Percentiles rank a stretch among this genome's conserved stretches.
Conservation (phyloP, 2,329 filamentous ascomycete genomes). For the Penicillium sp. region DNA sequence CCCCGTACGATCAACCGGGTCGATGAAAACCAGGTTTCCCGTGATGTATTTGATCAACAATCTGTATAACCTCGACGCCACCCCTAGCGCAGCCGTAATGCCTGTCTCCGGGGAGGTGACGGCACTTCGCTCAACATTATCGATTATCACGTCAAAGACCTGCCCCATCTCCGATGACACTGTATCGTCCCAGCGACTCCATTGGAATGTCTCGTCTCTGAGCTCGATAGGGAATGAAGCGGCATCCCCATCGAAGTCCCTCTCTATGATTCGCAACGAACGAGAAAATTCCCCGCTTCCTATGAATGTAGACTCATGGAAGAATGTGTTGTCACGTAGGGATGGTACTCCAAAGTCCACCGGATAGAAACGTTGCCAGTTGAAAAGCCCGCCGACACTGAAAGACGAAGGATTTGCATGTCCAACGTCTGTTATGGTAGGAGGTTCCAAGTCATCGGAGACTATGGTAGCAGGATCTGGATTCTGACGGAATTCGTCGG, state of each 20-base stretch:
- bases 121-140: slow-evolving; percentile 16
- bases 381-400: slow-evolving; percentile 42
- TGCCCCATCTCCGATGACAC: slow-evolving; percentile 47
- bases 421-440: background rate
- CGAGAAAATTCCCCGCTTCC: slow-evolving; percentile 54
- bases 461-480: slow-evolving; percentile 38
- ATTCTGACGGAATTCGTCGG: slow-evolving; percentile 35
- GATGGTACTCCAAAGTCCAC: slow-evolving; percentile 53
- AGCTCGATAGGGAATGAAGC: slow-evolving; percentile 40
- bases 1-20: slow-evolving; percentile 51
- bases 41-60: slow-evolving; percentile 51
- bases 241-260: slow-evolving; percentile 44
- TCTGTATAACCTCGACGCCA: slow-evolving; percentile 28
- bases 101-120: background rate
- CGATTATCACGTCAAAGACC: slow-evolving; percentile 34
- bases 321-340: slow-evolving; percentile 52
- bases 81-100: slow-evolving; percentile 9
- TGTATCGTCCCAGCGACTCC: slow-evolving; percentile 56
- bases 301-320: slow-evolving; percentile 56
- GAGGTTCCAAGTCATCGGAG: slow-evolving; percentile 16
- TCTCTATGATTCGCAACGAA: slow-evolving; percentile 39
- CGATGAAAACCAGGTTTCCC: slow-evolving; percentile 50
- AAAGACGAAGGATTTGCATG: slow-evolving; percentile 20
- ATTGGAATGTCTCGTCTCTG: slow-evolving; percentile 37
- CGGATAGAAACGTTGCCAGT: slow-evolving; percentile 50